These are phyloP conservation scores for Arctostaphylos glauca DNA, from an alignment of 148 eudicot genomes.

Conservation along the genomic window DNA sequence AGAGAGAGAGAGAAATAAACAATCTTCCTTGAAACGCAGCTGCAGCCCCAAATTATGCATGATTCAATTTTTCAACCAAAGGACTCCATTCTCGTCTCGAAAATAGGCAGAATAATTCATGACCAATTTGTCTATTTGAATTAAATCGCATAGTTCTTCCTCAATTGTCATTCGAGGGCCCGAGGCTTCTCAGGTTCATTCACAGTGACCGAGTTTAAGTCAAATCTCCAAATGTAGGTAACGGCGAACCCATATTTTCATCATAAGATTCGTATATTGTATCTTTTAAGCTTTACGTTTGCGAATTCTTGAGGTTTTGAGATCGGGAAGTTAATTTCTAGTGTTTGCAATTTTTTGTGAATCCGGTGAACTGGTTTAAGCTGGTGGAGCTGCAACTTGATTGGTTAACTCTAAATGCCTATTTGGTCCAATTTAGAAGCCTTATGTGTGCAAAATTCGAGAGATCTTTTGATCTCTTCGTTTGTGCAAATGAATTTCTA, in stretches of 20 bases:
- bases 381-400: background rate
- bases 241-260: background rate
- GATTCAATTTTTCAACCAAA: background rate
- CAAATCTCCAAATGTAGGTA: background rate
- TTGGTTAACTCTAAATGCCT: background rate
- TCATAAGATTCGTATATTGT: background rate
- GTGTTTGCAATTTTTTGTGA: background rate
- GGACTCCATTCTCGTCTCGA: background rate
- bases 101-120: background rate
- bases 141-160: background rate
- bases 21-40: background rate
- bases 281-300: background rate
- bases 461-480: background rate
- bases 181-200: background rate
- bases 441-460: background rate
- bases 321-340: background rate
- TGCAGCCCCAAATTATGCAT: background rate
- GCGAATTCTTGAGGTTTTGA: background rate
- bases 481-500: background rate
- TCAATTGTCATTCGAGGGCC: conserved; percentile 5
- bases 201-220: background rate
- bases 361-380: background rate
- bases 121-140: background rate
- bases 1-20: conserved; percentile 9
- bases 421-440: background rate